Evolutionary conservation across 306 rosid genomes (phyloP).

Genomic region (Cucumis hystrix): DNA sequence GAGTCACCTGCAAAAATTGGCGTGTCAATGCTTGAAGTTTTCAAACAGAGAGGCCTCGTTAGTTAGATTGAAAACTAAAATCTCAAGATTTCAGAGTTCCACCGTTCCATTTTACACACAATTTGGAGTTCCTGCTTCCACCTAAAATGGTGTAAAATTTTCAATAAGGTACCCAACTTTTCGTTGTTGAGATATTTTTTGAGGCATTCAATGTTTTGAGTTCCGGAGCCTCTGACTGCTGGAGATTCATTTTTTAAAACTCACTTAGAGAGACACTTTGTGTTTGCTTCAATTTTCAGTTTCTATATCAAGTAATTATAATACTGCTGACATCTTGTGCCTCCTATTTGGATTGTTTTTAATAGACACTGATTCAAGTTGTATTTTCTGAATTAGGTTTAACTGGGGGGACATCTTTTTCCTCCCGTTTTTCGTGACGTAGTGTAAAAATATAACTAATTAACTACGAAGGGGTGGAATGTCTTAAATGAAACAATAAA

Average conservation of each 20-base stretch:
- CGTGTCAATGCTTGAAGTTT: conserved; percentile 64
- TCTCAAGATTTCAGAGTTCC: background rate
- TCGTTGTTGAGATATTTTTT: background rate
- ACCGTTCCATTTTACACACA: background rate
- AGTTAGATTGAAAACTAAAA: conserved; percentile 19
- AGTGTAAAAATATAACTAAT: background rate
- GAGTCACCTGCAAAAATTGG: conserved; percentile 99
- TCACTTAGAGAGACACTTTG: background rate
- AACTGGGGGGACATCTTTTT: background rate
- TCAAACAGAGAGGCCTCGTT: conserved; percentile 86
- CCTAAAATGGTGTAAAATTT: conserved; percentile 4
- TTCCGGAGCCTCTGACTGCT: background rate
- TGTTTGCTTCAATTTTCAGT: background rate
- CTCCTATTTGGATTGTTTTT: background rate
- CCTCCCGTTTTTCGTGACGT: background rate
- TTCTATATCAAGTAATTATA: background rate
- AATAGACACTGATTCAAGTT: background rate
- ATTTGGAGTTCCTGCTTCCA: conserved; percentile 4
- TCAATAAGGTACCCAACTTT: background rate
- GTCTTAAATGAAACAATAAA: background rate
- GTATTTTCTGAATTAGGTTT: background rate
- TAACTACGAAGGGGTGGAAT: background rate
- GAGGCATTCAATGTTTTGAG: conserved; percentile 1
- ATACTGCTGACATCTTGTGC: background rate
- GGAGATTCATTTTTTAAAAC: conserved; percentile 7